Conservation (phyloP, 2,329 filamentous ascomycete genomes). For the Aspergillus brunneoviolaceus region DNA sequence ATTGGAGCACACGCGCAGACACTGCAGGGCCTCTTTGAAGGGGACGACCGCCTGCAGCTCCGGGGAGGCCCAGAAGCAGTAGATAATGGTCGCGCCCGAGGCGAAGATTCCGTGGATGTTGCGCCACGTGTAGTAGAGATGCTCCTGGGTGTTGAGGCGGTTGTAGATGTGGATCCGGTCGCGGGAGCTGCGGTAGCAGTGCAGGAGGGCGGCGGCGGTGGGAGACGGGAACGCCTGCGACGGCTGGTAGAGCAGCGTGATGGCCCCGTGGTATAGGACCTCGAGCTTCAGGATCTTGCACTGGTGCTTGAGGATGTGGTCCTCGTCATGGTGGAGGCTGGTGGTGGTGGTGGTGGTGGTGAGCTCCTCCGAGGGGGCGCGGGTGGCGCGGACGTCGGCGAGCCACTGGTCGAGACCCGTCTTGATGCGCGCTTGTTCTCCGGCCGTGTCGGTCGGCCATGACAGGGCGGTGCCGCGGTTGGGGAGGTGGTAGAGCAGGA, state of each 20-base stretch:
- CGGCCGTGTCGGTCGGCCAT: slow-evolving; percentile 20
- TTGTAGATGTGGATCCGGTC: slow-evolving; percentile 33
- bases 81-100: slow-evolving; percentile 40
- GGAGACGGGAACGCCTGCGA: slow-evolving; percentile 37
- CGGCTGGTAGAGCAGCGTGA: slow-evolving; percentile 39
- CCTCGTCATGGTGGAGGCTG: neutral
- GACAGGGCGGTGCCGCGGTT: slow-evolving; percentile 16
- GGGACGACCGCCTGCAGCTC: slow-evolving; percentile 27
- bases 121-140: slow-evolving; percentile 36
- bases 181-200: slow-evolving; percentile 32
- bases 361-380: neutral
- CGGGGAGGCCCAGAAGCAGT: slow-evolving; percentile 39
- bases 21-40: slow-evolving; percentile 23
- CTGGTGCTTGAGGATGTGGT: slow-evolving; percentile 8
- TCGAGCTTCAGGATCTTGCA: slow-evolving; percentile 28
- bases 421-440: slow-evolving; percentile 21
- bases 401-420: slow-evolving; percentile 25
- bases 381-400: slow-evolving; percentile 5
- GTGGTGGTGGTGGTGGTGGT: neutral
- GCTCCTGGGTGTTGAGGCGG: slow-evolving; percentile 29
- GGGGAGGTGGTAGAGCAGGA: slow-evolving; percentile 29
- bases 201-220: slow-evolving; percentile 25
- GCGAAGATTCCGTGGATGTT: slow-evolving; percentile 42
- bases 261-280: slow-evolving; percentile 34
- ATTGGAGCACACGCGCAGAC: slow-evolving; percentile 36